Conservation (phyloP, 306 rosid species). For the Dalbergia oliveri region DNA sequence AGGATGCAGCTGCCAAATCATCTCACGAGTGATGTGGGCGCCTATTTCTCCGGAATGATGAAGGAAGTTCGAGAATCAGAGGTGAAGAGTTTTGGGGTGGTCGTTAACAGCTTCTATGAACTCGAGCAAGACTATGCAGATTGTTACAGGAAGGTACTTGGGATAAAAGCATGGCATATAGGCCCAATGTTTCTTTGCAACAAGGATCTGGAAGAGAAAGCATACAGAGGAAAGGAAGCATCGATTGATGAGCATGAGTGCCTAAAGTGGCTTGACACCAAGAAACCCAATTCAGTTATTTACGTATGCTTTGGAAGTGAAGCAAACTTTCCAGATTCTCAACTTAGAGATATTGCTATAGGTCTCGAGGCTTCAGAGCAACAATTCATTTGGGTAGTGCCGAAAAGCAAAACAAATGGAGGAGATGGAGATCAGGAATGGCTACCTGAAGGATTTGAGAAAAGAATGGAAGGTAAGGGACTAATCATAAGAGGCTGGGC, state of each 20-base stretch:
- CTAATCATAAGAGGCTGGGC: slow-evolving; percentile 46
- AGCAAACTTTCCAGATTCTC: not conserved
- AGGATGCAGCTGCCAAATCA: not conserved
- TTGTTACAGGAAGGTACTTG: not conserved
- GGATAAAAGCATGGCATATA: slow-evolving; percentile 56
- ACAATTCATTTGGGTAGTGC: slow-evolving; percentile 14
- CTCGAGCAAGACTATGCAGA: too few relatives aligned
- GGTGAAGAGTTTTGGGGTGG: too few relatives aligned
- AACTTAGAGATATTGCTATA: not conserved
- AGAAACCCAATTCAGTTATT: slow-evolving; percentile 42
- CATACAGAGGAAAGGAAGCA: slow-evolving; percentile 32
- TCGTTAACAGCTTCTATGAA: too few relatives aligned
- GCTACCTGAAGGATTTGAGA: slow-evolving; percentile 16
- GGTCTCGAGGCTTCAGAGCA: not conserved
- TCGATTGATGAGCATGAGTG: slow-evolving; percentile 12
- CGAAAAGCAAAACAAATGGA: not conserved
- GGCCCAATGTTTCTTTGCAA: slow-evolving; percentile 45
- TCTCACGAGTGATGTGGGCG: too few relatives aligned
- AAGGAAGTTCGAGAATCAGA: too few relatives aligned
- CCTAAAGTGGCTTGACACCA: slow-evolving; percentile 44
- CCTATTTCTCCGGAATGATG: too few relatives aligned
- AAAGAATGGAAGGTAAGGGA: slow-evolving; percentile 22
- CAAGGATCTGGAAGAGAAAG: not conserved
- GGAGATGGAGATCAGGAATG: not conserved
- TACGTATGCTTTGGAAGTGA: slow-evolving; percentile 42